Evolutionary conservation across 2,329 filamentous ascomycete species (phyloP).

Genomic region (Decorospora gaudefroyi): DNA sequence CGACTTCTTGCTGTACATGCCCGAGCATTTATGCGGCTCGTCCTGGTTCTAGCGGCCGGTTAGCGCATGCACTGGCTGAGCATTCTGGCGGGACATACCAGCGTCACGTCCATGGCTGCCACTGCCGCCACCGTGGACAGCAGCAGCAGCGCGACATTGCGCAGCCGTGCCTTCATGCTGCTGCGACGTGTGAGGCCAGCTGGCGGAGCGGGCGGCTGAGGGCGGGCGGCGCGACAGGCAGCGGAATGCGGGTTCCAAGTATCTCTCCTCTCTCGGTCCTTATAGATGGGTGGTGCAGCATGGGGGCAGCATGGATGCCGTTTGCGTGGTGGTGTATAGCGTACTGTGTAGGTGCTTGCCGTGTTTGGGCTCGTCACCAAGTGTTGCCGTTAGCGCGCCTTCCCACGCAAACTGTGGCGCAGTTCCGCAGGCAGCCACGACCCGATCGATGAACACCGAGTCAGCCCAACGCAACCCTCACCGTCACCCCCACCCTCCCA

Average conservation of each 20-base stretch:
- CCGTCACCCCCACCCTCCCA: slow-evolving; percentile 15
- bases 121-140: slow-evolving; percentile 41
- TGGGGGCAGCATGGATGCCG: slow-evolving; percentile 14
- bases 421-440: slow-evolving; percentile 9
- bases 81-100: slow-evolving; percentile 9
- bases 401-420: slow-evolving; percentile 21
- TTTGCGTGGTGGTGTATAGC: slow-evolving; percentile 12
- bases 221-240: slow-evolving; percentile 5
- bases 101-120: slow-evolving; percentile 44
- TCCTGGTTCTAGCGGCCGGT: slow-evolving; percentile 67
- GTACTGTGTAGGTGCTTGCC: slow-evolving; percentile 20
- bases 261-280: too few species aligned
- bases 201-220: slow-evolving; percentile 28
- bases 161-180: slow-evolving; percentile 46
- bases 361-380: slow-evolving; percentile 31
- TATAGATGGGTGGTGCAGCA: too few species aligned
- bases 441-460: slow-evolving; percentile 4
- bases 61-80: not conserved
- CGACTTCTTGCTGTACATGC: slow-evolving; percentile 89
- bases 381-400: slow-evolving; percentile 19
- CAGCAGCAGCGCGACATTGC: slow-evolving; percentile 41
- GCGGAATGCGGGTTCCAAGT: slow-evolving; percentile 5
- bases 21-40: slow-evolving; percentile 80
- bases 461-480: slow-evolving; percentile 16
- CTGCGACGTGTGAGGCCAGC: slow-evolving; percentile 36